Evolutionary conservation across 2,329 filamentous ascomycete species (phyloP).

Genomic region (Ascochyta koolunga): DNA sequence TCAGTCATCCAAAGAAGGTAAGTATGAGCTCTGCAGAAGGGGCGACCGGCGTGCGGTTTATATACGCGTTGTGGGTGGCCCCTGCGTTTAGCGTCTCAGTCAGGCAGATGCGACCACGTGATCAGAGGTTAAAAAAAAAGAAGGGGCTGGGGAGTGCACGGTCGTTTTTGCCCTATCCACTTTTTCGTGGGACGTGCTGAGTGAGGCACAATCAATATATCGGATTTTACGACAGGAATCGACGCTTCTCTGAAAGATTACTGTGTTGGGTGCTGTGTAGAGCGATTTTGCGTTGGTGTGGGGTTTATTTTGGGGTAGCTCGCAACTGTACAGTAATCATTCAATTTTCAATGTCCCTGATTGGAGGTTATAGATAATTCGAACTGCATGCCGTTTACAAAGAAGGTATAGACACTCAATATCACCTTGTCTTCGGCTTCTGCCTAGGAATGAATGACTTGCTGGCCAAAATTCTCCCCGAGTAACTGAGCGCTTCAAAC

Average conservation of each 20-base stretch:
- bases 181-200: neutral
- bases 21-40: constrained; percentile 21
- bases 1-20: constrained; percentile 43
- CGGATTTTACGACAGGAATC: neutral
- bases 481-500: neutral
- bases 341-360: neutral
- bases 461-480: neutral
- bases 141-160: neutral
- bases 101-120: neutral
- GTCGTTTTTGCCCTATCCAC: neutral
- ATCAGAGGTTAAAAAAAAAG: neutral
- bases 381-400: neutral
- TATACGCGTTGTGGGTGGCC: neutral
- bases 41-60: neutral
- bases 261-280: neutral
- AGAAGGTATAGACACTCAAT: neutral
- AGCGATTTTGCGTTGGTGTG: neutral
- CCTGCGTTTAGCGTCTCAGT: neutral
- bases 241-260: neutral
- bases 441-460: neutral
- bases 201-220: neutral
- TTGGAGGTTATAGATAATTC: neutral
- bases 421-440: neutral
- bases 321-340: neutral
- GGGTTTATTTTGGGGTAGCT: neutral